Conservation (phyloP, 768 basidiomycete species). For the Myochromella boudieri region DNA sequence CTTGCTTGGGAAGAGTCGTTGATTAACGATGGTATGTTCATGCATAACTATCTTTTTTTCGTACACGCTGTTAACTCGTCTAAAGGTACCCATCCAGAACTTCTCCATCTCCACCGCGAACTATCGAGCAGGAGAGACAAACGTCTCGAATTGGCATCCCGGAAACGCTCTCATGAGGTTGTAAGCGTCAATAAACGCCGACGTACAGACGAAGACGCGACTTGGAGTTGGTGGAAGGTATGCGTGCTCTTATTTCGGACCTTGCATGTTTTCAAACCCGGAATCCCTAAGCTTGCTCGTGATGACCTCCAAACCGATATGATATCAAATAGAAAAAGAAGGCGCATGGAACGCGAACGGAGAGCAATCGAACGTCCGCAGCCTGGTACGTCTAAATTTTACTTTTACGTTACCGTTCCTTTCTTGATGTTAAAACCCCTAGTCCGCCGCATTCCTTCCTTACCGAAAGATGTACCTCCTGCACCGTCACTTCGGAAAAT, state of each 20-base stretch:
- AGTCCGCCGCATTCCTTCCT: slow-evolving; percentile 65
- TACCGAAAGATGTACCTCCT: slow-evolving; percentile 48
- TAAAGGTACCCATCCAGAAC: slow-evolving; percentile 69
- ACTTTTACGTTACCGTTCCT: not conserved
- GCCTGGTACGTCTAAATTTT: slow-evolving; percentile 50
- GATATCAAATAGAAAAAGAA: slow-evolving; percentile 85
- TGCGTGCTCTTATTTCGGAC: slow-evolving; percentile 19
- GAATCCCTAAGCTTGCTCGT: slow-evolving; percentile 54
- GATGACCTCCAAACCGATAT: slow-evolving; percentile 84
- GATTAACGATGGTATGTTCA: slow-evolving; percentile 69
- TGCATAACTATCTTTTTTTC: slow-evolving; percentile 5
- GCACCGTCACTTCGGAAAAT: slow-evolving; percentile 69
- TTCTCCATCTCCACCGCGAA: slow-evolving; percentile 78
- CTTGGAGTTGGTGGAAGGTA: slow-evolving; percentile 94
- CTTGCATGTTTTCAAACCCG: slow-evolving; percentile 7
- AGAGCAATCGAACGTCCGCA: slow-evolving; percentile 75
- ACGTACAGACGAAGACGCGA: slow-evolving; percentile 67
- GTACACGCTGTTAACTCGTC: slow-evolving; percentile 5
- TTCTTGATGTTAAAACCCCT: slow-evolving; percentile 1
- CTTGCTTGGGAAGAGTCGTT: slow-evolving; percentile 86
- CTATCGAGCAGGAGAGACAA: slow-evolving; percentile 78
- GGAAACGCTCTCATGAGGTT: slow-evolving; percentile 68
- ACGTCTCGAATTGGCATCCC: slow-evolving; percentile 77
- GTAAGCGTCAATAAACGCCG: slow-evolving; percentile 61
- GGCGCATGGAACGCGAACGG: slow-evolving; percentile 84